Evolutionary conservation across 108 stramenopile genomes (phyloP), one percentile per base, ranked within the genome.

Genomic region (Nitzschia putrida): DNA sequence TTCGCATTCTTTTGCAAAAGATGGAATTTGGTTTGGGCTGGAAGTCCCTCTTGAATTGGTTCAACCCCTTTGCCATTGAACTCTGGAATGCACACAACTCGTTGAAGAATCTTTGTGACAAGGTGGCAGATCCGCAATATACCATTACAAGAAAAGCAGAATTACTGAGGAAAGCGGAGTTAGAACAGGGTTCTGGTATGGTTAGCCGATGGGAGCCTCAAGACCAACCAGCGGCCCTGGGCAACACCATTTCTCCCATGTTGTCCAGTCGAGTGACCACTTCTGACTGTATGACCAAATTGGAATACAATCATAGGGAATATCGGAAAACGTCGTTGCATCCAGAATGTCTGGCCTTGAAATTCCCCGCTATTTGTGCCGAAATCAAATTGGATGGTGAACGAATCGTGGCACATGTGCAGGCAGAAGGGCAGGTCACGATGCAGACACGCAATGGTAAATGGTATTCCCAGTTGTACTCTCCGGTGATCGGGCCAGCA

Each of bases 371-470:
- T 3, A 85, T 95, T 54, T 70, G 77, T 40, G 82, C 86, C 42
- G 94, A 95, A 76, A 80, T 85, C 44, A 95, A 95, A 59, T 77
- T 89, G 64, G 93, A 94, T 74, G 93, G 93, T n/a, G 90, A 94
- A 61, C 76, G 90, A 26, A 76, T 87, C 69, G 50, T 94, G 25
- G 69, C 85, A 13, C 90, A 94, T 74, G 64, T 86, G 34, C 13
- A 56, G 13, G 57, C 65, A 18, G 69, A 75, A 40, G 84, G 85
- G 2, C 66, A 69, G 34, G 88, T 88, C 24, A 88, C 76, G 11
- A 84, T 88, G 81, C 78, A 82, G 34, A 78, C 77, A 20, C 64
- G 77, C 13, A 61, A 63, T 63, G 61, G 71, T 29, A 78, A 78
- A 38, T 78, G 70, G 77, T 81, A 77, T 63, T 88, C 85, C 51